Conservation (phyloP, 139 green algal genomes). For the Nannochloris sp. region DNA sequence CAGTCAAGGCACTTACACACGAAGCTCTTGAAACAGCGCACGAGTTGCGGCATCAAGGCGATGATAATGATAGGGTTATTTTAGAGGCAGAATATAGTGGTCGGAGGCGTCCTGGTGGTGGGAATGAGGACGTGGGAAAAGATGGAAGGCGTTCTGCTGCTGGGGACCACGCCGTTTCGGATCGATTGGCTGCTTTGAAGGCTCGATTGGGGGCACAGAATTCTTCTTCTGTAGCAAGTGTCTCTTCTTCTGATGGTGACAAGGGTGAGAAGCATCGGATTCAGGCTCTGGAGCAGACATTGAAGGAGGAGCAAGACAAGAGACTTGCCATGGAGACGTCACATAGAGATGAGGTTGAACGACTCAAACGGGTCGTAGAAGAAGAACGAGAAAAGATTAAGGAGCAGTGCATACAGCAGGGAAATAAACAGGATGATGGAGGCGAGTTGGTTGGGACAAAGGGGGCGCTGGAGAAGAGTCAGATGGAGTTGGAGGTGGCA, state of each 20-base stretch:
- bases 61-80: too few species aligned
- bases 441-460: neutral
- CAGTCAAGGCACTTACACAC: slow-evolving; percentile 8
- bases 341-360: slow-evolving; percentile 1
- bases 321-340: neutral
- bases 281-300: neutral
- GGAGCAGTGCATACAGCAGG: neutral
- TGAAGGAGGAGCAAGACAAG: too few species aligned
- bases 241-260: neutral
- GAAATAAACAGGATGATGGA: neutral
- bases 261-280: neutral
- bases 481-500: neutral
- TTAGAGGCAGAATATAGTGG: too few species aligned
- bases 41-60: slow-evolving; percentile 9
- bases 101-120: too few species aligned
- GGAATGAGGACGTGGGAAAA: too few species aligned
- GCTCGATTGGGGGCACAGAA: neutral
- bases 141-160: neutral
- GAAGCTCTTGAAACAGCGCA: slow-evolving; percentile 23
- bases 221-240: neutral
- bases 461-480: slow-evolving; percentile 4
- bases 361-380: neutral
- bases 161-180: neutral
- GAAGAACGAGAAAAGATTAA: neutral
- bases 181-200: neutral